Evolutionary conservation across 495 filamentous ascomycete species (phyloP).

Genomic region (Annulohypoxylon maeteangense): DNA sequence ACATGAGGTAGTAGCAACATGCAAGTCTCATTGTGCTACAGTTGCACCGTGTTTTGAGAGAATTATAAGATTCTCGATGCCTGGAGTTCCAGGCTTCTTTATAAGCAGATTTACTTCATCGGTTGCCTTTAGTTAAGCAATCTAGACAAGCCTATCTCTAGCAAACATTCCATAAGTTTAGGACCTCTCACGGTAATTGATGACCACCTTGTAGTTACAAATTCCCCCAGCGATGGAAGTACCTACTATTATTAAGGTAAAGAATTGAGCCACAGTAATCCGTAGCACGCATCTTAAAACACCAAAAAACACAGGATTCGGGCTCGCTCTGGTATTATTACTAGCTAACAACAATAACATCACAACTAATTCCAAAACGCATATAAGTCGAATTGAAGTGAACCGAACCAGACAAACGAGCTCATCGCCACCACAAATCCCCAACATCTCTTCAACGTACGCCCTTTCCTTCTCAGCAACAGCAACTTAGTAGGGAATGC

Average conservation of each 20-base stretch:
- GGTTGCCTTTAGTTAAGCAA: neutral
- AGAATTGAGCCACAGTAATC: too few relatives aligned
- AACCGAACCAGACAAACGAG: slow-evolving; percentile 2
- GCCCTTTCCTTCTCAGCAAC: neutral
- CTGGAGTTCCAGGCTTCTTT: slow-evolving; percentile 6
- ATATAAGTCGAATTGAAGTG: slow-evolving; percentile 1
- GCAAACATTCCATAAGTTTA: neutral
- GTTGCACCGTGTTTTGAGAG: neutral
- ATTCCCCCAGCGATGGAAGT: too few relatives aligned
- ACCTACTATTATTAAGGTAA: too few relatives aligned
- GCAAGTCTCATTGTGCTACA: neutral
- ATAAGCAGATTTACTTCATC: neutral
- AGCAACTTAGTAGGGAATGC: slow-evolving; percentile 79
- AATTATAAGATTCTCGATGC: neutral
- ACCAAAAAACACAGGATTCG: neutral
- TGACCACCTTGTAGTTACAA: too few relatives aligned
- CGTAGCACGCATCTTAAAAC: neutral
- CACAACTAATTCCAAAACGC: neutral
- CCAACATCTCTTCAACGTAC: neutral
- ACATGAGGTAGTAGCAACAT: neutral
- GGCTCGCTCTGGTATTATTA: slow-evolving; percentile 16
- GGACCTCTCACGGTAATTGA: neutral
- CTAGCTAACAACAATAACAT: slow-evolving; percentile 3
- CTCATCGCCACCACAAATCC: neutral
- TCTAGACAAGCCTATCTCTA: slow-evolving; percentile 2